Evolutionary conservation across 306 rosid genomes (phyloP).

Genomic region (Ceratonia siliqua): DNA sequence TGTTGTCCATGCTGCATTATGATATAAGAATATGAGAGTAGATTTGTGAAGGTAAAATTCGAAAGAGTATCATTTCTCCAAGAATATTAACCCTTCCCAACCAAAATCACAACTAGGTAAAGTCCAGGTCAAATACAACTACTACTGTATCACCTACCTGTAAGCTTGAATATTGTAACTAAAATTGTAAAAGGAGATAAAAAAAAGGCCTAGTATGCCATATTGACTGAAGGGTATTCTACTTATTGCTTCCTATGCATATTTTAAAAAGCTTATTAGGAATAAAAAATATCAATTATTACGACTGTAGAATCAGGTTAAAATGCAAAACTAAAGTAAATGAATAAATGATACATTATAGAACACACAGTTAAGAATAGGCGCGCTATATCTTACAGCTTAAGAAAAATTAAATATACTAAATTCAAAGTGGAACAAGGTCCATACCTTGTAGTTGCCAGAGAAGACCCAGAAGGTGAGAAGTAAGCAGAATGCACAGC

Average conservation of each 20-base stretch:
- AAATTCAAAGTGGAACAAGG: not conserved
- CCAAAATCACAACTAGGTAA: slow-evolving; percentile 9
- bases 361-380: slow-evolving; percentile 13
- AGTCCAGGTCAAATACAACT: not conserved
- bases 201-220: not conserved
- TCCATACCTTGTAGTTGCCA: slow-evolving; percentile 82
- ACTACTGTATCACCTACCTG: not conserved
- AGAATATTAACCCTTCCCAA: not conserved
- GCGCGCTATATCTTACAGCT: not conserved
- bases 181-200: not conserved
- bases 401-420: not conserved
- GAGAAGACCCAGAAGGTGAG: slow-evolving; percentile 80
- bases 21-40: slow-evolving; percentile 16
- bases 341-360: not conserved
- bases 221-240: not conserved
- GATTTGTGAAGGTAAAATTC: too few relatives aligned
- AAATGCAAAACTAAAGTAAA: not conserved
- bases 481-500: slow-evolving; percentile 86
- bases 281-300: not conserved
- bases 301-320: not conserved
- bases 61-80: too few relatives aligned
- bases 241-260: not conserved
- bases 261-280: not conserved
- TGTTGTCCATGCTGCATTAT: slow-evolving; percentile 63
- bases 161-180: not conserved